Evolutionary conservation across 805 yeast species (phyloP).

Genomic region (Torulaspora delbrueckii): DNA sequence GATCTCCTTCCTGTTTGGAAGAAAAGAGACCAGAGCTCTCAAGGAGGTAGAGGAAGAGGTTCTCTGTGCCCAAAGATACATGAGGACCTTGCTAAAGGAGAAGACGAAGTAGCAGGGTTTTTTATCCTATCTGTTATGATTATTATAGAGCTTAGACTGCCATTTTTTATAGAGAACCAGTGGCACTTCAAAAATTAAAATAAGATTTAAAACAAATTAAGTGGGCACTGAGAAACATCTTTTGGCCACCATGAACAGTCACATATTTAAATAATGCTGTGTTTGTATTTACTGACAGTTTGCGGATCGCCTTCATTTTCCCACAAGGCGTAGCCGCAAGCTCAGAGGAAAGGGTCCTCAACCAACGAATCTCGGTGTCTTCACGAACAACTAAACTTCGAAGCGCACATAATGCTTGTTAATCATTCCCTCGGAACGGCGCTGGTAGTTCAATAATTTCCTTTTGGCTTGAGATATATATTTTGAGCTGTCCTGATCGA

Average conservation of each 20-base stretch:
- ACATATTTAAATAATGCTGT: not conserved
- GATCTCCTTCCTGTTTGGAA: slow-evolving; percentile 73
- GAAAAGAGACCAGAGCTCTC: slow-evolving; percentile 73
- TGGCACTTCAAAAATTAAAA: no score
- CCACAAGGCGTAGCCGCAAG: not conserved
- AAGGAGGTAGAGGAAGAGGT: slow-evolving; percentile 73
- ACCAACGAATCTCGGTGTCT: not conserved
- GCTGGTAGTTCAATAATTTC: no score
- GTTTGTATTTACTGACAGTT: not conserved
- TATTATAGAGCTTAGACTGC: not conserved
- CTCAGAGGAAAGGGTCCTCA: not conserved
- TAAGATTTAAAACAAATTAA: no score
- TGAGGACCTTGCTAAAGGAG: slow-evolving; percentile 8
- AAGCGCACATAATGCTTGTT: no score
- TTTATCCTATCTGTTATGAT: not conserved
- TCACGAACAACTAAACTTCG: not conserved
- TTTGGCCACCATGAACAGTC: not conserved
- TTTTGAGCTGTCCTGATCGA: no score
- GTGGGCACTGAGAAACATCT: no score
- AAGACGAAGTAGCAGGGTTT: slow-evolving; percentile 1
- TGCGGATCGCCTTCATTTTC: not conserved
- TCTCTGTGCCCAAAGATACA: slow-evolving; percentile 27
- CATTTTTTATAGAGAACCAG: not conserved
- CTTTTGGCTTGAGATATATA: no score
- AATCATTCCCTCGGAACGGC: no score